Conservation (phyloP, 2,329 filamentous ascomycete species). For the Dactylellina leptospora region DNA sequence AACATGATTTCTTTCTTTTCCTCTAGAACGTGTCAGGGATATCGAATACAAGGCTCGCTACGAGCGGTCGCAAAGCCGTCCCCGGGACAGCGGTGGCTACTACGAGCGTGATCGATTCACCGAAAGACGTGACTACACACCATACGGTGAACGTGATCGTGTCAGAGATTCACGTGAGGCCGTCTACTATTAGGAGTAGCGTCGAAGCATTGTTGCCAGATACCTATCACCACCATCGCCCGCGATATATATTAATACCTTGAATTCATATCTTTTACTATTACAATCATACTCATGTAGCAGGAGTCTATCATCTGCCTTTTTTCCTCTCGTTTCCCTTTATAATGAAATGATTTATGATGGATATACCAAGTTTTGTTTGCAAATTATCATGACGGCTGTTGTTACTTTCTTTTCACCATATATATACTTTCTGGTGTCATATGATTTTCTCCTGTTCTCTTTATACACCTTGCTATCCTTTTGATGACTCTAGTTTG, state of each 20-base stretch:
- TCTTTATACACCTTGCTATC: background rate
- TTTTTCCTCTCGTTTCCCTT: constrained; percentile 9
- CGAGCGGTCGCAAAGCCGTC: constrained; percentile 47
- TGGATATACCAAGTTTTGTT: constrained; percentile 51
- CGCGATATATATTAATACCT: constrained; percentile 27
- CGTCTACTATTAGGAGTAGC: constrained; percentile 43
- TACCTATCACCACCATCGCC: background rate
- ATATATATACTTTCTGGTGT: constrained; percentile 23
- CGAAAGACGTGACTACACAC: constrained; percentile 52
- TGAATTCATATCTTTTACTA: background rate
- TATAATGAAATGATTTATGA: constrained; percentile 51
- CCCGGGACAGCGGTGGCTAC: constrained; percentile 41
- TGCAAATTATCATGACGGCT: constrained; percentile 11
- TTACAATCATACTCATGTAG: constrained; percentile 32
- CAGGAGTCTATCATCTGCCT: background rate
- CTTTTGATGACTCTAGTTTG: background rate
- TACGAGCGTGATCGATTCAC: constrained; percentile 48
- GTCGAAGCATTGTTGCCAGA: background rate
- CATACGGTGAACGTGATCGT: constrained; percentile 50
- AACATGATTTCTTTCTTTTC: constrained; percentile 23
- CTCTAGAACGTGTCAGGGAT: constrained; percentile 48
- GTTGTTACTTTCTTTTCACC: constrained; percentile 29
- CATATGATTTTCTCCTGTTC: background rate
- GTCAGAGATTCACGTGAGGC: constrained; percentile 51
- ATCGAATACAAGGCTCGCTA: constrained; percentile 42